A percentile compares a stretch with the other conserved stretches of the same genome.
These are phyloP conservation scores for Iberis amara DNA, from an alignment of 441 rosid genomes.

Conservation along the genomic window DNA sequence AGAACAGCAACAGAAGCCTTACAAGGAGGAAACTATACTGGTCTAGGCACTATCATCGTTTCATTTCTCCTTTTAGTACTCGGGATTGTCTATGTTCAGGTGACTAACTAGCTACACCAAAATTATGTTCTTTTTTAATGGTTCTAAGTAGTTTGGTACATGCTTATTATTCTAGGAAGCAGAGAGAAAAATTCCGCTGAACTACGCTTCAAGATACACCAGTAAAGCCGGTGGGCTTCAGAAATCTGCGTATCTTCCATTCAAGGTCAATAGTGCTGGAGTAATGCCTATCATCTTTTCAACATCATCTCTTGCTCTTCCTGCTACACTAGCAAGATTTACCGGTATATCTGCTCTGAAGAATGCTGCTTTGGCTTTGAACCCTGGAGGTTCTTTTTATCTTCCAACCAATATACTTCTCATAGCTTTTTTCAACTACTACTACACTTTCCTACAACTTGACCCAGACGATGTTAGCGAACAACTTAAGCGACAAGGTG, in stretches of 20 bases:
- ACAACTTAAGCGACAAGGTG: conserved; percentile 94
- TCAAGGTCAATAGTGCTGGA: conserved; percentile 95
- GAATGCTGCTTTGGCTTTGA: conserved; percentile 78
- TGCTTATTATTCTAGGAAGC: conserved; percentile 68
- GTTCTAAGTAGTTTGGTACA: conserved; percentile 15
- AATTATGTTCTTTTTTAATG: conserved; percentile 1
- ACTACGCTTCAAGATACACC: conserved; percentile 87
- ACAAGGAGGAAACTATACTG: conserved; percentile 86
- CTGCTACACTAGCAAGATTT: conserved; percentile 90
- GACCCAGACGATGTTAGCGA: conserved; percentile 98
- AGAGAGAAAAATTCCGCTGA: conserved; percentile 93
- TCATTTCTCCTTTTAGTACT: conserved; percentile 25
- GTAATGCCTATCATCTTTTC: conserved; percentile 98
- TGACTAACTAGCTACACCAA: no score
- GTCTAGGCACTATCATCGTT: conserved; percentile 58
- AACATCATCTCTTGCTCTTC: conserved; percentile 92
- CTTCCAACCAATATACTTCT: conserved; percentile 84
- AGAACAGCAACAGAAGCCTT: conserved; percentile 73
- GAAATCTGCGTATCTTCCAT: conserved; percentile 88
- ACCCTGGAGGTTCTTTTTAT: conserved; percentile 94
- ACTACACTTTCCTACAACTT: conserved; percentile 94
- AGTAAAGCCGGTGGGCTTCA: conserved; percentile 78
- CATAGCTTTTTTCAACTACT: conserved; percentile 97
- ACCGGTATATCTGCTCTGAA: conserved; percentile 75
- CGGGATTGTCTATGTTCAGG: no score